Conservation (phyloP, 2,329 filamentous ascomycete species). For the Pezicula rhizophila region DNA sequence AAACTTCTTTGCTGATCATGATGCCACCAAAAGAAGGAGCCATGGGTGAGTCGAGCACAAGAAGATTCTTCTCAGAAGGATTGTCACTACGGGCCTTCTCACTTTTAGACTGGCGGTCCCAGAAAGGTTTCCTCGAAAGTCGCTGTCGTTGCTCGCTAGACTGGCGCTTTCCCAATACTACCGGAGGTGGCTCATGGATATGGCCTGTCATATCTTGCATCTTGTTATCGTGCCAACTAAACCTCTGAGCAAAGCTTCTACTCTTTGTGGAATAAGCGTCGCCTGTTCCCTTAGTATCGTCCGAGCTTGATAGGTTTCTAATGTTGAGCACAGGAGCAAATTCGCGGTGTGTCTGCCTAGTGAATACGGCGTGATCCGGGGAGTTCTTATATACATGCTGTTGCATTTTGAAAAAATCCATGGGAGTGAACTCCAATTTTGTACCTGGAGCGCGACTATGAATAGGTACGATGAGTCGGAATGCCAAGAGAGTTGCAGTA, state of each 20-base stretch:
- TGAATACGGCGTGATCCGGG: constrained; percentile 52
- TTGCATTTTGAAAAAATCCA: constrained; percentile 60
- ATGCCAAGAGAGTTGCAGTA: constrained; percentile 41
- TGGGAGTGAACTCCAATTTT: constrained; percentile 52
- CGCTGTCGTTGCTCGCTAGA: neutral
- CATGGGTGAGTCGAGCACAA: constrained; percentile 6
- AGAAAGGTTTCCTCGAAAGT: constrained; percentile 8
- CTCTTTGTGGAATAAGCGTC: neutral
- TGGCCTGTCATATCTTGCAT: constrained; percentile 5
- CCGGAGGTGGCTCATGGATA: constrained; percentile 4
- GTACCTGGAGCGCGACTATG: constrained; percentile 46
- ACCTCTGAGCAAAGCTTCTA: neutral
- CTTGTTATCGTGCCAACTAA: constrained; percentile 1
- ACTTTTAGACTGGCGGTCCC: constrained; percentile 8
- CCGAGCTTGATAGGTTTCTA: neutral
- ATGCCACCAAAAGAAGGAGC: constrained; percentile 44
- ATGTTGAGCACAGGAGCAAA: constrained; percentile 44
- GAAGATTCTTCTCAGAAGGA: constrained; percentile 12
- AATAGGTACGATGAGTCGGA: constrained; percentile 57
- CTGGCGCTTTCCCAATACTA: neutral
- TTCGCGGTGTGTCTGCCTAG: constrained; percentile 54
- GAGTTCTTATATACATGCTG: constrained; percentile 54
- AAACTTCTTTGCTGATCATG: constrained; percentile 56
- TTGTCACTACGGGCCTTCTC: constrained; percentile 8
- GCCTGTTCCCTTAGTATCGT: neutral